Conservation (phyloP, 805 yeast species). For the Ogataea allantospora region DNA sequence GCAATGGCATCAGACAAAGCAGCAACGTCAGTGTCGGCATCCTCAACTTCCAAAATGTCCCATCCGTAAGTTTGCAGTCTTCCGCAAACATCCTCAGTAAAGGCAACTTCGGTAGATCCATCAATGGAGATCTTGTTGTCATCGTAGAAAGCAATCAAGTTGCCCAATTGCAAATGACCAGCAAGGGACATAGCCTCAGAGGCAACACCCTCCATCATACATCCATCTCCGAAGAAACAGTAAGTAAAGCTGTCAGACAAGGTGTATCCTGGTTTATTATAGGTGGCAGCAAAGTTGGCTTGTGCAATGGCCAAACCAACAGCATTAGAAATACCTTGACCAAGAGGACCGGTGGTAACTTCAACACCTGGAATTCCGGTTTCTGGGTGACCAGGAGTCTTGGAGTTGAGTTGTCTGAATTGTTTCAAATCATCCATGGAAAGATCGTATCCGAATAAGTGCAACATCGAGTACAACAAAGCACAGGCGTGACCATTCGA, state of each 20-base stretch:
- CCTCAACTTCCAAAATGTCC: conserved; percentile 74
- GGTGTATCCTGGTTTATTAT: conserved; percentile 80
- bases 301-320: conserved; percentile 97
- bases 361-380: conserved; percentile 86
- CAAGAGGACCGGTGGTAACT: conserved; percentile 98
- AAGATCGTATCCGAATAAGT: conserved; percentile 79
- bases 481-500: conserved; percentile 98
- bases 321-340: conserved; percentile 96
- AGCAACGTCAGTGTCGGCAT: conserved; percentile 77
- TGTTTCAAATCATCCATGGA: conserved; percentile 81
- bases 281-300: conserved; percentile 85
- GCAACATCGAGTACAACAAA: conserved; percentile 78
- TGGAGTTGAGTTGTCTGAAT: conserved; percentile 87
- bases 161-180: conserved; percentile 91
- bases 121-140: conserved; percentile 97
- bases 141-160: conserved; percentile 93
- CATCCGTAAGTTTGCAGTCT: conserved; percentile 94
- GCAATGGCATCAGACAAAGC: conserved; percentile 71
- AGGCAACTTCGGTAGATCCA: conserved; percentile 85
- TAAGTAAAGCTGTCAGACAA: conserved; percentile 76
- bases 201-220: conserved; percentile 97
- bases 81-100: conserved; percentile 86
- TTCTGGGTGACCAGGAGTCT: conserved; percentile 98
- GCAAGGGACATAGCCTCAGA: conserved; percentile 93
- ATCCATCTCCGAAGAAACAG: conserved; percentile 91